A percentile compares a stretch with the other conserved stretches of the same genome.
Evolutionary conservation across 1,139 yeast genomes (phyloP).

Genomic region (Arxiozyma slooffiae): DNA sequence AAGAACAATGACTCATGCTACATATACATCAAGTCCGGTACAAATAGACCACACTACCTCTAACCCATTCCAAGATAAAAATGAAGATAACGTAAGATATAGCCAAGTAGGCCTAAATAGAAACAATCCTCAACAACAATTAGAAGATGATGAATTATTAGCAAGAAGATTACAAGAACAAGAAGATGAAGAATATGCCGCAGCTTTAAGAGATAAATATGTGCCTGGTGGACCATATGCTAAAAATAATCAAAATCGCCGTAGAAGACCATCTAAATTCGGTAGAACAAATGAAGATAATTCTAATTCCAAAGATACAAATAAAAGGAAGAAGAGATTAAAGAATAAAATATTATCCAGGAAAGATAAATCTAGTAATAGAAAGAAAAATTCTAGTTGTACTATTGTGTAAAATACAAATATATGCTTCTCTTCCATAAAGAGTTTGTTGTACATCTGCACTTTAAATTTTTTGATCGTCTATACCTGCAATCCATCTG

Average conservation of each 20-base stretch:
- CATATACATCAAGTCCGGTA: neutral
- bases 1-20: conserved; percentile 3
- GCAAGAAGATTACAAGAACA: conserved; percentile 28
- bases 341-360: neutral
- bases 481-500: no score
- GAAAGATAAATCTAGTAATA: neutral
- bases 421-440: neutral
- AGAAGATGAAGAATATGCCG: conserved; percentile 23
- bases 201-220: conserved; percentile 11
- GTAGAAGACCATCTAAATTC: conserved; percentile 33
- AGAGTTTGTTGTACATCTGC: no score
- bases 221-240: conserved; percentile 5
- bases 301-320: conserved; percentile 36
- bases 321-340: neutral
- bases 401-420: conserved; percentile 5
- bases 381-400: conserved; percentile 5
- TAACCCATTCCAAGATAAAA: conserved; percentile 12
- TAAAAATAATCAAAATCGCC: conserved; percentile 1
- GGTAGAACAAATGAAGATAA: conserved; percentile 14
- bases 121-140: conserved; percentile 6
- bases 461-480: no score
- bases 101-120: neutral
- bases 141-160: conserved; percentile 23
- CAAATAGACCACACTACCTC: conserved; percentile 1
- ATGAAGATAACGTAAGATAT: neutral